Evolutionary conservation across 2,329 filamentous ascomycete species (phyloP), one percentile per base, ranked within the genome.

Genomic region (Fusarium temperatum): DNA sequence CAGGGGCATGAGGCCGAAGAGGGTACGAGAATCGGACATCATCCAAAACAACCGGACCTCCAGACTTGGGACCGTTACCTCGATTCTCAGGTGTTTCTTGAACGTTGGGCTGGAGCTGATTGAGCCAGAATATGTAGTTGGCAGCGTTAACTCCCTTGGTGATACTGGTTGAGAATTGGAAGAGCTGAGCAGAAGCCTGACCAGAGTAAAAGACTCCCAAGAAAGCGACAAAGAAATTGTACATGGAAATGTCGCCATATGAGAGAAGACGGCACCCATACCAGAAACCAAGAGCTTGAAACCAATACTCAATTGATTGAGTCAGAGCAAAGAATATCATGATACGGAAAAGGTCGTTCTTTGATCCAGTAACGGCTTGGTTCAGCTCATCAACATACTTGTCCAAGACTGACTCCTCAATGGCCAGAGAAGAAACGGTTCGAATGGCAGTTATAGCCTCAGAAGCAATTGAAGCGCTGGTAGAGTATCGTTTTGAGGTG

Each of bases 1-100:
- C 82, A 36, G 81, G 78, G 1, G 80, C 76, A 61, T 83, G 75
- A 30, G 84, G 82, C 30, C 85, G 80, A 59, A 84, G 76, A 6
- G 91, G 90, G 71, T 93, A 94, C 5, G 89, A 85, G 78, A 94
- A 93, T 28, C 85, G 82, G n/a, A 93, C 85, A 38, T 88, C 80
- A 13, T 85, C 83, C 67, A 92, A 85, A 20, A 85, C 82, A 6
- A 91, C 83, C 0, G 56, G 70, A 12, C 74, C 72, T 50, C 79
- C 81, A 3, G 78, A 73, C 22, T 78, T 79, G 3, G 85, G 85
- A 0, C 79, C 81, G 2, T 79, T 80, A 36, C 82, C 75, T 15
- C 74, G 72, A 75, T 87, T 87, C 38, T 83, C 77, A 3, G 78
- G 74, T 1, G 82, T 87, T 66, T 85, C 84, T 28, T 78, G 80